These are phyloP conservation scores for Phytopythium sindhum DNA, from an alignment of 352 stramenopile species.

Conservation along the genomic window DNA sequence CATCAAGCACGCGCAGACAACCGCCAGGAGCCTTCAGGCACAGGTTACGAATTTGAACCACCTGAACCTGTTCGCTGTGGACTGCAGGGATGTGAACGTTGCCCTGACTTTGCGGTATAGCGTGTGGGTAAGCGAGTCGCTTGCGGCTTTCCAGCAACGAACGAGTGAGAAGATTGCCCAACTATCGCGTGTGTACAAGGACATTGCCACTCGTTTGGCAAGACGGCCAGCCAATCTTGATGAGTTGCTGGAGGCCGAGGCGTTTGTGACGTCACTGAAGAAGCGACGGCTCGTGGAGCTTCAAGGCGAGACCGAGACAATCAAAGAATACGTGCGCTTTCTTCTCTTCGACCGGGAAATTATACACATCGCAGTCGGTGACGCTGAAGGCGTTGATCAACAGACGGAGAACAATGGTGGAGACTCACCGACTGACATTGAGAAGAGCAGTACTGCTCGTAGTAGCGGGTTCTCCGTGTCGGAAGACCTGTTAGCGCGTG, in stretches of 20 bases:
- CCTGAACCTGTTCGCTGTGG: slow-evolving; percentile 45
- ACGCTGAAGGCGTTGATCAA: not conserved
- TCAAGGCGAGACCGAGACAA: slow-evolving; percentile 31
- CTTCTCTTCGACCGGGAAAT: slow-evolving; percentile 57
- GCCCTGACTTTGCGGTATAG: slow-evolving; percentile 33
- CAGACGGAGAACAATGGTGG: not conserved
- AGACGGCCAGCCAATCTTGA: slow-evolving; percentile 71
- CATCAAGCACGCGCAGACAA: slow-evolving; percentile 26
- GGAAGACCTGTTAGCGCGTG: slow-evolving; percentile 51
- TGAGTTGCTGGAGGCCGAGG: slow-evolving; percentile 66
- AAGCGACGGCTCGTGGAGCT: slow-evolving; percentile 37
- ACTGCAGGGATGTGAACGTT: slow-evolving; percentile 46
- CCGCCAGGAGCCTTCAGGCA: slow-evolving; percentile 17
- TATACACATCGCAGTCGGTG: slow-evolving; percentile 20
- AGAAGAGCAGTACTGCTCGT: not conserved
- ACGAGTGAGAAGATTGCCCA: slow-evolving; percentile 46
- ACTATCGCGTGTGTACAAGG: slow-evolving; percentile 72
- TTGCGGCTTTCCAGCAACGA: slow-evolving; percentile 47
- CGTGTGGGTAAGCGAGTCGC: slow-evolving; percentile 35
- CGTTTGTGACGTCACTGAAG: slow-evolving; percentile 51
- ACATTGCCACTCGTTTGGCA: slow-evolving; percentile 51
- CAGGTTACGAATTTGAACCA: slow-evolving; percentile 21
- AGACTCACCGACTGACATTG: not conserved
- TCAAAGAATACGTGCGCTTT: slow-evolving; percentile 65
- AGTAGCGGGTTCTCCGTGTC: slow-evolving; percentile 13